Conservation (phyloP, 108 stramenopile species). For the Nitzschia sp. region DNA sequence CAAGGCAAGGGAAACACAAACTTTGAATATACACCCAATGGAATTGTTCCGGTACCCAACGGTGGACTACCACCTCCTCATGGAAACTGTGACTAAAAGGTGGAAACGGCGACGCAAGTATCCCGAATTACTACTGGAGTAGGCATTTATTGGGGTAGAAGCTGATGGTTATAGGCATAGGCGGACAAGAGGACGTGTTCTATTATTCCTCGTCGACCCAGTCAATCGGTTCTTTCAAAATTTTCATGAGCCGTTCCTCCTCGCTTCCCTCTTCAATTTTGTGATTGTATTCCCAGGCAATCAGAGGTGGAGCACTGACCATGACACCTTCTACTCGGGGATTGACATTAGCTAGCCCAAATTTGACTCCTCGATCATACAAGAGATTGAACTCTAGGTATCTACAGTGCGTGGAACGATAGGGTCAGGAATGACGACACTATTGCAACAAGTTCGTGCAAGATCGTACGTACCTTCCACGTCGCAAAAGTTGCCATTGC, state of each 20-base stretch:
- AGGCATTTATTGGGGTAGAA: no score
- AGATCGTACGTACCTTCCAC: slow-evolving; percentile 37
- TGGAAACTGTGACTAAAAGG: no score
- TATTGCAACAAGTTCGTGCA: no score
- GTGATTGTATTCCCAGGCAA: slow-evolving; percentile 89
- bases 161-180: no score
- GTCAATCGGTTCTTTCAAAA: slow-evolving; percentile 74
- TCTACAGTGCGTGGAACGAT: no score
- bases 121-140: no score
- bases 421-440: no score
- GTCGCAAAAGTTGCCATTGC: slow-evolving; percentile 86
- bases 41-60: slow-evolving; percentile 37
- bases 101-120: no score
- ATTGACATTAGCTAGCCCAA: slow-evolving; percentile 84
- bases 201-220: no score
- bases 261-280: slow-evolving; percentile 62
- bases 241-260: slow-evolving; percentile 67
- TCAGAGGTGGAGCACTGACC: slow-evolving; percentile 87
- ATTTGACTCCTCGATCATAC: slow-evolving; percentile 90
- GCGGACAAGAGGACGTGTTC: no score
- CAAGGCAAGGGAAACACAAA: slow-evolving; percentile 45
- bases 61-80: slow-evolving; percentile 48
- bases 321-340: slow-evolving; percentile 89
- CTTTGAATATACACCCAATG: slow-evolving; percentile 45
- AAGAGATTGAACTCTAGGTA: slow-evolving; percentile 91